phyloP scores from a whole-genome alignment of 108 stramenopile species.

The Discostella stelligeroides region DNA sequence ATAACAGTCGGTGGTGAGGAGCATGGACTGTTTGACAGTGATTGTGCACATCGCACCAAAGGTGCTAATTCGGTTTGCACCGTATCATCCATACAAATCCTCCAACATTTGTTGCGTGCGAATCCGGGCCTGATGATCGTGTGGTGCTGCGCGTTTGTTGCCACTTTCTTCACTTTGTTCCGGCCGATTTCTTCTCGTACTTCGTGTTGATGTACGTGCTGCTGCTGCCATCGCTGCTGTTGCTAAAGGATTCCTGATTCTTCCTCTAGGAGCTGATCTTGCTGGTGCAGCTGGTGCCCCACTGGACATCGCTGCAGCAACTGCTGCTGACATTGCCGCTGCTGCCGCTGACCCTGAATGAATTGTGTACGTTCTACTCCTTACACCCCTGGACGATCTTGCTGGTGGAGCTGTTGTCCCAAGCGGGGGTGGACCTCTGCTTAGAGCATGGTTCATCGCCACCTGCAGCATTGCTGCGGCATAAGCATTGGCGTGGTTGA shows the following conservation, averaged over 20 bases:
- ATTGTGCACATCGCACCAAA: too few species aligned
- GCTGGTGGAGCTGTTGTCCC: background rate
- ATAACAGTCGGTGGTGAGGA: too few species aligned
- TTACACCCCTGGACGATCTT: background rate
- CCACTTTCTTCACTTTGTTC: background rate
- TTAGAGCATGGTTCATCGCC: background rate
- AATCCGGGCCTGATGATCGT: slow-evolving; percentile 8
- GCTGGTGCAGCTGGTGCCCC: too few species aligned
- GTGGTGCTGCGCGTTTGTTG: slow-evolving; percentile 5
- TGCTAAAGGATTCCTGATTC: too few species aligned
- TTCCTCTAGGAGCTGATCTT: too few species aligned
- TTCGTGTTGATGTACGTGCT: too few species aligned
- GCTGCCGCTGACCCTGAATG: background rate
- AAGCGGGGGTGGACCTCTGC: background rate
- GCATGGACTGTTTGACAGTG: too few species aligned
- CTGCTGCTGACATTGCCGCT: background rate
- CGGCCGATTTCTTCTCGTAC: too few species aligned
- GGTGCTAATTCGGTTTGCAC: too few species aligned
- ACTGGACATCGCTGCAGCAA: too few species aligned
- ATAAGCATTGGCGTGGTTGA: background rate
- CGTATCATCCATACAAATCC: slow-evolving; percentile 13
- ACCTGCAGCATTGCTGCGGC: background rate
- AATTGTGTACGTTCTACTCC: background rate
- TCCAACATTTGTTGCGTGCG: slow-evolving; percentile 17
- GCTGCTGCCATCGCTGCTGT: too few species aligned